Percentiles rank a stretch among this genome's conserved stretches.
Evolutionary conservation across 1,284 basidiomycete genomes (phyloP).

Genomic region (Phellopilus nigrolimitatus): DNA sequence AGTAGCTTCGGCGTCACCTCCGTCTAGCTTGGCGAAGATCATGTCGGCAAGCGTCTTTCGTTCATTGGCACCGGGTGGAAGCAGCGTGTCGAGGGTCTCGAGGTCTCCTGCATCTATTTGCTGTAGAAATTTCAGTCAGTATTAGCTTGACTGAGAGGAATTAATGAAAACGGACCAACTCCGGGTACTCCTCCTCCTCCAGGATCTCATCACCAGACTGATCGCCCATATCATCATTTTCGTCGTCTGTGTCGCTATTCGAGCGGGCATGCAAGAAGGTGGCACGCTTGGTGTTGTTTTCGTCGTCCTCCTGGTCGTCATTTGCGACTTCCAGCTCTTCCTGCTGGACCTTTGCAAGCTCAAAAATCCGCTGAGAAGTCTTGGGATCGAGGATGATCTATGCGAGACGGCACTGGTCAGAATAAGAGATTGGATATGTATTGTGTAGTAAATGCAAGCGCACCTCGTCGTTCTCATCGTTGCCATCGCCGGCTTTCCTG

Average conservation of each 20-base stretch:
- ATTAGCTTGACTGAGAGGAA: not conserved
- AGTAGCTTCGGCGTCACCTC: constrained; percentile 46
- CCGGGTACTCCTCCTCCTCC: constrained; percentile 43
- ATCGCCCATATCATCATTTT: constrained; percentile 39
- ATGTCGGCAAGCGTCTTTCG: constrained; percentile 90
- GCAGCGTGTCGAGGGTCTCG: constrained; percentile 75
- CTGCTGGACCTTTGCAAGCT: constrained; percentile 91
- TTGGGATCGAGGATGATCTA: constrained; percentile 80
- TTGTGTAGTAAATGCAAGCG: constrained; percentile 30
- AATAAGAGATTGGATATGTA: constrained; percentile 31
- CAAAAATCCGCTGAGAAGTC: constrained; percentile 86
- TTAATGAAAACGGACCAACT: constrained; percentile 41
- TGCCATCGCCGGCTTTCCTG: constrained; percentile 52
- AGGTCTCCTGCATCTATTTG: constrained; percentile 88
- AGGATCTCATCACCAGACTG: constrained; percentile 29
- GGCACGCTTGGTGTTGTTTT: constrained; percentile 30
- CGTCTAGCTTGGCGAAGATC: constrained; percentile 88
- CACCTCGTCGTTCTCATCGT: constrained; percentile 58
- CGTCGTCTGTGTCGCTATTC: constrained; percentile 28
- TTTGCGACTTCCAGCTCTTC: constrained; percentile 71
- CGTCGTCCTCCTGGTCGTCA: constrained; percentile 41
- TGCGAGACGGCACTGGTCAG: constrained; percentile 26
- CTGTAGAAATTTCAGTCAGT: constrained; percentile 41
- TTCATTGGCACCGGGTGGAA: constrained; percentile 66
- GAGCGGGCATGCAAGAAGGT: constrained; percentile 10